Evolutionary conservation across 2,329 filamentous ascomycete species (phyloP).

Genomic region (Hypoxylon sp.): DNA sequence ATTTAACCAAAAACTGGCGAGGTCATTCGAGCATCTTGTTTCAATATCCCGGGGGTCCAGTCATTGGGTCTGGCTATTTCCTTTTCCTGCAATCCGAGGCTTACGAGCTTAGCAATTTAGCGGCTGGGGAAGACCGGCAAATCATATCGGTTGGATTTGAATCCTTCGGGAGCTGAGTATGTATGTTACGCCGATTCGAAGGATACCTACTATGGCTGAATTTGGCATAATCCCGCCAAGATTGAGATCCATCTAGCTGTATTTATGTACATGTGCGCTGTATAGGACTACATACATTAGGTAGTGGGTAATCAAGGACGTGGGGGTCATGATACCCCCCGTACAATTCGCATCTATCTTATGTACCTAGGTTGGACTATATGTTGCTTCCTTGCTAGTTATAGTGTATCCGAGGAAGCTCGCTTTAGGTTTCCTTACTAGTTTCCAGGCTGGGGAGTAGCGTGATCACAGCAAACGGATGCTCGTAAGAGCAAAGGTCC

Average conservation of each 20-base stretch:
- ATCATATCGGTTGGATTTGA: conserved; percentile 9
- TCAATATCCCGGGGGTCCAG: neutral
- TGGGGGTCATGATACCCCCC: conserved; percentile 19
- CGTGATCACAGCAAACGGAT: neutral
- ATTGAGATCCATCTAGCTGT: conserved; percentile 7
- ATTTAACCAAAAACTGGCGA: conserved; percentile 33
- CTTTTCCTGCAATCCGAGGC: conserved; percentile 1
- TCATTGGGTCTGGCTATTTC: conserved; percentile 10
- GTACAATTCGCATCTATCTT: conserved; percentile 6
- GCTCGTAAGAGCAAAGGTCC: neutral
- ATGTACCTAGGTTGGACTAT: conserved; percentile 4
- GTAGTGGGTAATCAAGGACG: conserved; percentile 12
- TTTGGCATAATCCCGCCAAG: conserved; percentile 28
- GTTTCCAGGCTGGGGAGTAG: neutral
- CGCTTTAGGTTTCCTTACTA: conserved; percentile 8
- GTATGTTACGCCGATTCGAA: conserved; percentile 19
- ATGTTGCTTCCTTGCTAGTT: conserved; percentile 7
- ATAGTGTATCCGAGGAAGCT: conserved; percentile 1
- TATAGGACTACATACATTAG: too few relatives aligned
- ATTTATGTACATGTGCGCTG: conserved; percentile 10
- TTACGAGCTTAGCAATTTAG: conserved; percentile 2
- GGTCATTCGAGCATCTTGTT: conserved; percentile 16
- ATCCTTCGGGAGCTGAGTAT: conserved; percentile 27
- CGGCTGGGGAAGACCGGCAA: neutral
- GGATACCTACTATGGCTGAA: conserved; percentile 15